Percentiles rank a stretch among this genome's conserved stretches.
phyloP scores from a whole-genome alignment of 2,329 filamentous ascomycete species.

The Microascus cirrosus region DNA sequence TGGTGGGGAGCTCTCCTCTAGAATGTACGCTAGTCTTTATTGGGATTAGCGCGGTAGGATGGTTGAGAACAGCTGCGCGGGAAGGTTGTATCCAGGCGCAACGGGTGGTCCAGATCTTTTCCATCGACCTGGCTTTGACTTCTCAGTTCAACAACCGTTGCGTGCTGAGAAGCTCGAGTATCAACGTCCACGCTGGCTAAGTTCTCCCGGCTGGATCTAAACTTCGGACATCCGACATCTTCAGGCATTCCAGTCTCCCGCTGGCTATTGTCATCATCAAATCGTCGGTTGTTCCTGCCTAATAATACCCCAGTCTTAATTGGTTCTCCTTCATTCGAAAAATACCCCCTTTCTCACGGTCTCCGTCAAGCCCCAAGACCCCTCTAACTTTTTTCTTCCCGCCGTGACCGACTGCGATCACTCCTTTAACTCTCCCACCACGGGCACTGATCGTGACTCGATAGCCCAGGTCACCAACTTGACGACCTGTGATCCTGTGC shows the following conservation, averaged over 20 bases:
- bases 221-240: not conserved
- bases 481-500: not conserved
- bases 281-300: slow-evolving; percentile 1
- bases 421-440: not conserved
- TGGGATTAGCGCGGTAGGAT: slow-evolving; percentile 24
- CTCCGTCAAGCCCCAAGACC: not conserved
- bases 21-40: slow-evolving; percentile 10
- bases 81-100: not conserved
- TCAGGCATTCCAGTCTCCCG: not conserved
- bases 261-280: not conserved
- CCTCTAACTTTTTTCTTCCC: not conserved
- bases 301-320: slow-evolving; percentile 1
- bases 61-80: slow-evolving; percentile 23
- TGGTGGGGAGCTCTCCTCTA: slow-evolving; percentile 1
- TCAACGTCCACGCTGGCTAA: not conserved
- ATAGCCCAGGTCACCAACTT: not conserved
- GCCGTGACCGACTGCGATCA: too few relatives aligned
- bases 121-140: not conserved
- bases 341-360: not conserved
- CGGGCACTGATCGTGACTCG: not conserved
- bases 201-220: not conserved
- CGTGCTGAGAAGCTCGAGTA: not conserved
- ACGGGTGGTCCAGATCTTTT: slow-evolving; percentile 5
- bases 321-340: not conserved
- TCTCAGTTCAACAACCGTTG: slow-evolving; percentile 4